Evolutionary conservation across 768 basidiomycete genomes (phyloP).

Genomic region (Boletellus ananiceps): DNA sequence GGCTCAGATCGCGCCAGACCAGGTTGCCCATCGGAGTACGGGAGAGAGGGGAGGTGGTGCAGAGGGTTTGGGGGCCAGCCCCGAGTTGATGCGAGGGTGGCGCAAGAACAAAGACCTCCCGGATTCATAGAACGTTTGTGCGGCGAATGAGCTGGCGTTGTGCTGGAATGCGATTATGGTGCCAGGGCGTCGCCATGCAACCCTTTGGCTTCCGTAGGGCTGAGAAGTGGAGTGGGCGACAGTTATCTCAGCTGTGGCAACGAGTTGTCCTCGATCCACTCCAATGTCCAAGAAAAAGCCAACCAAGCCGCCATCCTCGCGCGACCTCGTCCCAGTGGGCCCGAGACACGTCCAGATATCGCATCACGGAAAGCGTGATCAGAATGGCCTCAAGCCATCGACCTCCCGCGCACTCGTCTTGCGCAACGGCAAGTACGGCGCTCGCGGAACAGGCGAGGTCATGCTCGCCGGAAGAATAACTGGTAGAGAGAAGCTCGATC

Average conservation of each 20-base stretch:
- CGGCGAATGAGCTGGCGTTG: too few relatives aligned
- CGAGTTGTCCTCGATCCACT: not conserved
- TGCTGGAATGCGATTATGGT: too few relatives aligned
- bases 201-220: too few relatives aligned
- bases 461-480: slow-evolving; percentile 54
- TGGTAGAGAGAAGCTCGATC: slow-evolving; percentile 76
- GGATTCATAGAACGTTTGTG: too few relatives aligned
- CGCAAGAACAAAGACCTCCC: too few relatives aligned
- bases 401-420: slow-evolving; percentile 71
- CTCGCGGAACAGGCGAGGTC: slow-evolving; percentile 67
- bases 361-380: slow-evolving; percentile 39
- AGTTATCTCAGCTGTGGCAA: not conserved
- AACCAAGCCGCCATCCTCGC: slow-evolving; percentile 20
- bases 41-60: slow-evolving; percentile 4
- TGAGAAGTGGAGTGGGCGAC: too few relatives aligned
- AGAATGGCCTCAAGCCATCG: slow-evolving; percentile 51
- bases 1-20: slow-evolving; percentile 76
- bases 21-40: slow-evolving; percentile 62
- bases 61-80: slow-evolving; percentile 20
- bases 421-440: slow-evolving; percentile 71
- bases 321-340: slow-evolving; percentile 53
- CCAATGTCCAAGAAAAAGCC: slow-evolving; percentile 33
- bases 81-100: not conserved
- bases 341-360: slow-evolving; percentile 44
- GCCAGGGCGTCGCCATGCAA: too few relatives aligned